Conservation (phyloP, 1,284 basidiomycete genomes). For the Cryptococcus jaspeensis region DNA sequence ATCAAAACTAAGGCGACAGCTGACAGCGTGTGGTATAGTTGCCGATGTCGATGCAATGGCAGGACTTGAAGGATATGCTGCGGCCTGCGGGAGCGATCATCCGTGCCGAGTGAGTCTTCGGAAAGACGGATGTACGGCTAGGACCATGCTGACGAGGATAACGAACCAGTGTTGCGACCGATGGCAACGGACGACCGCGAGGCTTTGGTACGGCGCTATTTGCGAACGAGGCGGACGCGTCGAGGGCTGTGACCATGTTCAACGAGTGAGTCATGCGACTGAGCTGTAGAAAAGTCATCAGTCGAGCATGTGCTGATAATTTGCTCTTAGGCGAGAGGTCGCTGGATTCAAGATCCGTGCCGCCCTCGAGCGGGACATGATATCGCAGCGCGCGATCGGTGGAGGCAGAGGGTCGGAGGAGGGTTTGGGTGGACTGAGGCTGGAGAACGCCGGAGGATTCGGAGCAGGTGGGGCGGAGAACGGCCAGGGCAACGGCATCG, state of each 20-base stretch:
- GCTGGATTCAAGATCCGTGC: constrained; percentile 44
- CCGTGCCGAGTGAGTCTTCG: constrained; percentile 70
- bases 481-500: background rate
- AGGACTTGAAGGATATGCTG: constrained; percentile 91
- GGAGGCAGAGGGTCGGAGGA: too few species aligned
- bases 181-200: constrained; percentile 77
- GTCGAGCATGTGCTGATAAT: too few species aligned
- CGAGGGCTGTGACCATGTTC: constrained; percentile 78
- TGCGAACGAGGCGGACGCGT: constrained; percentile 78
- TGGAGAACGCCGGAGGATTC: too few species aligned
- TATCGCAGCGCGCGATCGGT: too few species aligned
- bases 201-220: constrained; percentile 88
- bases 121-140: background rate
- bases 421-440: too few species aligned
- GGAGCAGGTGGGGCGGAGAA: too few species aligned
- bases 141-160: background rate
- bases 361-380: constrained; percentile 40
- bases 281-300: background rate
- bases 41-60: constrained; percentile 97
- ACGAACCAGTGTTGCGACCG: constrained; percentile 64
- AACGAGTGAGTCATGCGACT: constrained; percentile 64
- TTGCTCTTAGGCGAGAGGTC: constrained; percentile 34
- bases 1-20: background rate
- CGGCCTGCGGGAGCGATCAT: constrained; percentile 81
- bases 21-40: constrained; percentile 53